Evolutionary conservation across 208 protist species (phyloP).

Genomic region (Acanthamoeba healyi): DNA sequence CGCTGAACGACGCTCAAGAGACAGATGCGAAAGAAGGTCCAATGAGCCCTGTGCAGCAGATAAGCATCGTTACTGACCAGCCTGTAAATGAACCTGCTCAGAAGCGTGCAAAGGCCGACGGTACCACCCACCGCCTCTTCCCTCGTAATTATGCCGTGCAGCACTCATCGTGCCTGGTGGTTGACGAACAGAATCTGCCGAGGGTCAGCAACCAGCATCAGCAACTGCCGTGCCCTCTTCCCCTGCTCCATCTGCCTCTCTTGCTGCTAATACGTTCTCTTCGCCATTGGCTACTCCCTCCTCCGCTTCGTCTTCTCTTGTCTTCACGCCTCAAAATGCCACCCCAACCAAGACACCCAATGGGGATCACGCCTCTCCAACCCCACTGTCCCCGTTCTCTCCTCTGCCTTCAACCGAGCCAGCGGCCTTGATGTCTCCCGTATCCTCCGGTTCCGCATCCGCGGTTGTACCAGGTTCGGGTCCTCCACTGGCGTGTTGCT

Average conservation of each 20-base stretch:
- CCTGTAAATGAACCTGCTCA: background rate
- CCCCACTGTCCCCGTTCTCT: slow-evolving; percentile 1
- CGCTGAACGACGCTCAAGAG: background rate
- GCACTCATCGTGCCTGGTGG: too few species aligned
- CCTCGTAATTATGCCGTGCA: too few species aligned
- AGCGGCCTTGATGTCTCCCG: too few species aligned
- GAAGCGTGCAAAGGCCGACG: background rate
- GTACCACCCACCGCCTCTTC: background rate
- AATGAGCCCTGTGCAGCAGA: background rate
- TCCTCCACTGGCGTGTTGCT: too few species aligned
- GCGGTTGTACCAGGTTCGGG: too few species aligned
- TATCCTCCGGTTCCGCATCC: too few species aligned
- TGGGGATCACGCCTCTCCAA: background rate
- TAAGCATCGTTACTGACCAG: background rate
- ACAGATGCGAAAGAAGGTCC: background rate
- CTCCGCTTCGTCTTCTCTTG: background rate
- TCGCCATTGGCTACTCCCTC: background rate
- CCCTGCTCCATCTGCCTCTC: background rate
- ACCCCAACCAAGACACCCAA: background rate
- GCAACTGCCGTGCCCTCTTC: background rate
- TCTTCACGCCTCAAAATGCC: background rate
- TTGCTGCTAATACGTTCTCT: background rate
- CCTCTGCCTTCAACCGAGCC: background rate
- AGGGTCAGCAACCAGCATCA: background rate
- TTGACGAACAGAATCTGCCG: background rate